Evolutionary conservation across 345 rosid species (phyloP), one percentile per base, ranked within the genome.

Genomic region (Dipteronia dyeriana): DNA sequence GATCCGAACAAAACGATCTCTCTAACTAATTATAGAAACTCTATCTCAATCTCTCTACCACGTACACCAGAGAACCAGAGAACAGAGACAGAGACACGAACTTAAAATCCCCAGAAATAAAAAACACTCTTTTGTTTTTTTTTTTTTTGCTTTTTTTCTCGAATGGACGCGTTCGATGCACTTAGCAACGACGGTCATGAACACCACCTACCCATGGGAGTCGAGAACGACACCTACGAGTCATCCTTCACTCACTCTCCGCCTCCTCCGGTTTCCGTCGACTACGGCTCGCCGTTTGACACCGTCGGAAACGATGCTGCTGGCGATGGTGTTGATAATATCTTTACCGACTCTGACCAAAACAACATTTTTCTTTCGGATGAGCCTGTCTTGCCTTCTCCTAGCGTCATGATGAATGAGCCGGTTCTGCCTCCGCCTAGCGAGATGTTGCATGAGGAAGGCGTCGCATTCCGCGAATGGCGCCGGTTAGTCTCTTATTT

Each of bases 391-490:
- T 49, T 74, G 70, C 65, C 97, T 23, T 87, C 87, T 51, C 93
- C 93, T 12, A 82, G 31, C 20, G 85, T 86, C 75, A 92, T 92
- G 97, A 53, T 59, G 63, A 89, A 84, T 26, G 95, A 89, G 0
- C 91, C 95, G 0, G 5, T 83, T 38, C 79, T 91, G 67, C 93
- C 97, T 23, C 88, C 87, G 54, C 93, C 91, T 8, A 82, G 41
- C 29, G 85, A 90, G 77, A 92, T 92, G 97, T 80, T 76, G 74
- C 73, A 25, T 22, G 97, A 92, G 85, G 97, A 92, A 80, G 87
- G 93, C 16, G 80, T 80, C 41, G 88, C 84, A 19, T 86, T 87
- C 70, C 91, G 97, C 9, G 97, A 92, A 78, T 92, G 97, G 94
- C 87, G 92, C 78, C 89, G 97, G 92, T 91, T 25, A 82, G 97